Conservation (phyloP, 306 rosid species). For the Cucurbita moschata region DNA sequence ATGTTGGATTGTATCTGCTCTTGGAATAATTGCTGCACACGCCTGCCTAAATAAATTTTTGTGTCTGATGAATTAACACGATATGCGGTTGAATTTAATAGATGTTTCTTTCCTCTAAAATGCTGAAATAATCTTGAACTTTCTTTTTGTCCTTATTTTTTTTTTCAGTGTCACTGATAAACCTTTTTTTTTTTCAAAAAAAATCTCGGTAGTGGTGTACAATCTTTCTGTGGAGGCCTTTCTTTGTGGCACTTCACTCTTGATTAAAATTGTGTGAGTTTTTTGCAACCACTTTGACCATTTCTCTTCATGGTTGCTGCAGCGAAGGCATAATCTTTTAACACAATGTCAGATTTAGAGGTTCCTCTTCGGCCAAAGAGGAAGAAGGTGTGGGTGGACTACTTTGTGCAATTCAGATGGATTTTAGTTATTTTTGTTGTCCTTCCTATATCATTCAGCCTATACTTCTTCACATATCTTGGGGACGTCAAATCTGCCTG, state of each 20-base stretch:
- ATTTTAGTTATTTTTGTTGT: slow-evolving; percentile 81
- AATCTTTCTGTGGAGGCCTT: not conserved
- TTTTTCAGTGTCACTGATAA: not conserved
- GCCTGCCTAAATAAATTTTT: not conserved
- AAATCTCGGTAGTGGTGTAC: not conserved
- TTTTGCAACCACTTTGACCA: not conserved
- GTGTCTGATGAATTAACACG: not conserved
- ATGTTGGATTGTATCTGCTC: not conserved
- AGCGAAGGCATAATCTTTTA: not conserved
- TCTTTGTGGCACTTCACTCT: not conserved
- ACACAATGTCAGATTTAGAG: slow-evolving; percentile 66
- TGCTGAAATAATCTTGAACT: not conserved
- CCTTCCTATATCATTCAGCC: slow-evolving; percentile 74
- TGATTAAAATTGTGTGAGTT: not conserved
- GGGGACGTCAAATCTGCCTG: slow-evolving; percentile 79
- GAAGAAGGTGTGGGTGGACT: slow-evolving; percentile 83
- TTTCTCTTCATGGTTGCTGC: not conserved
- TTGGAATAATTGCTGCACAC: not conserved
- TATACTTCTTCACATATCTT: slow-evolving; percentile 78
- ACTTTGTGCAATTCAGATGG: slow-evolving; percentile 75
- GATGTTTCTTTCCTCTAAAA: not conserved
- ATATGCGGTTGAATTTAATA: not conserved
- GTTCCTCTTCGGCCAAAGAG: slow-evolving; percentile 84
- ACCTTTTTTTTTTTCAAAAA: not conserved
- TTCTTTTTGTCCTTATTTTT: not conserved